Conservation (phyloP, 2,329 filamentous ascomycete species). For the Emericellopsis atlantica region DNA sequence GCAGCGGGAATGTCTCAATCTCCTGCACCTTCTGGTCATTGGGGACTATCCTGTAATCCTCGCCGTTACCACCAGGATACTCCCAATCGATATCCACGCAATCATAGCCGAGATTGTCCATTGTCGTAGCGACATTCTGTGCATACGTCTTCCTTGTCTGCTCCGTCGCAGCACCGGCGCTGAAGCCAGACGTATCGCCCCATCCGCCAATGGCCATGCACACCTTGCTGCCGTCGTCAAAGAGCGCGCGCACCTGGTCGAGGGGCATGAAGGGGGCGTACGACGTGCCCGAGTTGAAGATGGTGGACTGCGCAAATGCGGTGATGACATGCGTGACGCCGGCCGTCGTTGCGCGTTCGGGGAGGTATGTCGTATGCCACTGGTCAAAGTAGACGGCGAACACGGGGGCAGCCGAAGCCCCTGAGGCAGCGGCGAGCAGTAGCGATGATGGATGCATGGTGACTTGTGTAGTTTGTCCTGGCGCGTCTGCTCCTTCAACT, state of each 20-base stretch:
- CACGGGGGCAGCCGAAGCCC: constrained; percentile 9
- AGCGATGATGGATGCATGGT: background rate
- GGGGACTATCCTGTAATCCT: constrained; percentile 51
- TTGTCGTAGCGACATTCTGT: constrained; percentile 39
- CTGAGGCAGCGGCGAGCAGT: constrained; percentile 5
- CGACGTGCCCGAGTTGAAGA: constrained; percentile 27
- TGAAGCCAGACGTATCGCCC: constrained; percentile 48
- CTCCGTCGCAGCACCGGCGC: constrained; percentile 31
- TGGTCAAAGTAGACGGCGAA: constrained; percentile 32
- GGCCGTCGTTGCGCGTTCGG: constrained; percentile 20
- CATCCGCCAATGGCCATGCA: constrained; percentile 55
- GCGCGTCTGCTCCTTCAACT: too few species aligned
- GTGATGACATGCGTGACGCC: constrained; percentile 42
- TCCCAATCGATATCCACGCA: constrained; percentile 61
- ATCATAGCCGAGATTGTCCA: constrained; percentile 44
- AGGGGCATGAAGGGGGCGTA: constrained; percentile 43
- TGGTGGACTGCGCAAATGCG: constrained; percentile 35
- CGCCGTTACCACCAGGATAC: constrained; percentile 49
- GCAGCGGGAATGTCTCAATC: constrained; percentile 46
- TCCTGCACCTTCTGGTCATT: constrained; percentile 47
- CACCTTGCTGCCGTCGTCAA: constrained; percentile 39
- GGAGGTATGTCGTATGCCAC: constrained; percentile 23
- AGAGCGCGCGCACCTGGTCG: constrained; percentile 35
- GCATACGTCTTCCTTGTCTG: constrained; percentile 38
- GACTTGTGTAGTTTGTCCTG: background rate